Percentiles rank a stretch among this genome's conserved stretches.
Conservation (phyloP, 2,329 filamentous ascomycete genomes). For the Salinomyces thailandicus region DNA sequence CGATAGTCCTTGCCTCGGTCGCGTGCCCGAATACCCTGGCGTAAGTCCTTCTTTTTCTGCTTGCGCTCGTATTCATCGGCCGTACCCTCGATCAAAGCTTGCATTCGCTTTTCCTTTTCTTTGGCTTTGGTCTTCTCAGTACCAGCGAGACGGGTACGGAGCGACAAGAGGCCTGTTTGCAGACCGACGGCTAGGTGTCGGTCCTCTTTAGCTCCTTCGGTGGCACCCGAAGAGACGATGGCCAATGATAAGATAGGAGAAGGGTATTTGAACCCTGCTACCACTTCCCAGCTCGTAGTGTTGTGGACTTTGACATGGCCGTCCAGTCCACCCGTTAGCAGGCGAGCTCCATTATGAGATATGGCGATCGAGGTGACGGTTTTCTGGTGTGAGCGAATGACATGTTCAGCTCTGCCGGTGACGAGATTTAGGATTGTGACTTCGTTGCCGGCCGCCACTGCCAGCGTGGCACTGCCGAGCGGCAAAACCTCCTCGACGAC, state of each 20-base stretch:
- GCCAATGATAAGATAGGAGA: slow-evolving; percentile 78
- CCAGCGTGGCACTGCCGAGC: slow-evolving; percentile 72
- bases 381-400: slow-evolving; percentile 94
- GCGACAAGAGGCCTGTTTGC: slow-evolving; percentile 81
- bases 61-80: slow-evolving; percentile 68
- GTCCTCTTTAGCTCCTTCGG: slow-evolving; percentile 40
- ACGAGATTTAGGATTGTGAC: slow-evolving; percentile 90
- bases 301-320: slow-evolving; percentile 97
- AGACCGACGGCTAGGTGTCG: slow-evolving; percentile 92
- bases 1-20: slow-evolving; percentile 63
- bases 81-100: slow-evolving; percentile 65
- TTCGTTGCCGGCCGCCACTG: slow-evolving; percentile 74
- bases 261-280: slow-evolving; percentile 88
- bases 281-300: slow-evolving; percentile 87
- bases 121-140: slow-evolving; percentile 65
- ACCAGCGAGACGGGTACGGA: slow-evolving; percentile 79
- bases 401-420: slow-evolving; percentile 73
- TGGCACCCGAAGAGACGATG: slow-evolving; percentile 54
- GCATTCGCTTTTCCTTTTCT: slow-evolving; percentile 75
- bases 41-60: slow-evolving; percentile 51
- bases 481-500: slow-evolving; percentile 83
- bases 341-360: slow-evolving; percentile 66
- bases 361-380: slow-evolving; percentile 81
- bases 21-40: slow-evolving; percentile 51
- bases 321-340: slow-evolving; percentile 82